A percentile compares a stretch with the other conserved stretches of the same genome.
These are phyloP conservation scores for Deuterostichococcus epilithicus DNA, from an alignment of 139 green algal genomes.

Conservation along the genomic window DNA sequence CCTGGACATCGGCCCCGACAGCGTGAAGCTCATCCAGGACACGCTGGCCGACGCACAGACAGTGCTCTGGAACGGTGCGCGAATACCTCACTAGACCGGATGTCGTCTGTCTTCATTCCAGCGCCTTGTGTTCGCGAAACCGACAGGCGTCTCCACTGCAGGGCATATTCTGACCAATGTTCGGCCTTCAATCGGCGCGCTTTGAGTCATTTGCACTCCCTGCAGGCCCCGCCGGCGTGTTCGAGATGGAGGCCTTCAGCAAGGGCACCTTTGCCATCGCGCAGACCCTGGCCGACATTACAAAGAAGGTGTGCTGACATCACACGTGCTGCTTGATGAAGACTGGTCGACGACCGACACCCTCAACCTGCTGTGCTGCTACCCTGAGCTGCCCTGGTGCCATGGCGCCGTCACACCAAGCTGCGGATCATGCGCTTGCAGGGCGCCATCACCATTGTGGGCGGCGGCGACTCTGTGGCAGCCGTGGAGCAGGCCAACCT, in stretches of 20 bases:
- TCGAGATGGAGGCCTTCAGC: conserved; percentile 95
- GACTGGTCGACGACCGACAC: no score
- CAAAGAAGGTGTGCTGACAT: conserved; percentile 43
- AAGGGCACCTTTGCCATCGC: conserved; percentile 88
- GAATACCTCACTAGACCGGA: neutral
- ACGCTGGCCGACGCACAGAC: conserved; percentile 89
- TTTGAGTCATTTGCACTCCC: neutral
- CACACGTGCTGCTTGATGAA: no score
- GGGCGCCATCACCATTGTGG: conserved; percentile 93
- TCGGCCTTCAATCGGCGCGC: no score
- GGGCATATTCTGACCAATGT: no score
- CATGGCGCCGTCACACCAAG: conserved; percentile 16
- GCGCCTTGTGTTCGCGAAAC: no score
- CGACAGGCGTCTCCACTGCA: no score
- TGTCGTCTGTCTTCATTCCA: no score
- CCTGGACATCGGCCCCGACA: conserved; percentile 94
- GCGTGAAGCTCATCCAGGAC: conserved; percentile 77
- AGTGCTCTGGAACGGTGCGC: conserved; percentile 94
- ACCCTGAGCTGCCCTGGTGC: conserved; percentile 12
- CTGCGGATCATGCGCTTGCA: conserved; percentile 5
- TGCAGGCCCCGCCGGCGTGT: conserved; percentile 87
- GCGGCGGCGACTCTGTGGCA: conserved; percentile 96
- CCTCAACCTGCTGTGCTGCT: no score
- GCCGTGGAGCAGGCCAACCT: conserved; percentile 97
- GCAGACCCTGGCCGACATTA: conserved; percentile 83